Base-by-base conservation (phyloP, 495 filamentous ascomycete species). In the Symbiotaphrina buchneri region DNA sequence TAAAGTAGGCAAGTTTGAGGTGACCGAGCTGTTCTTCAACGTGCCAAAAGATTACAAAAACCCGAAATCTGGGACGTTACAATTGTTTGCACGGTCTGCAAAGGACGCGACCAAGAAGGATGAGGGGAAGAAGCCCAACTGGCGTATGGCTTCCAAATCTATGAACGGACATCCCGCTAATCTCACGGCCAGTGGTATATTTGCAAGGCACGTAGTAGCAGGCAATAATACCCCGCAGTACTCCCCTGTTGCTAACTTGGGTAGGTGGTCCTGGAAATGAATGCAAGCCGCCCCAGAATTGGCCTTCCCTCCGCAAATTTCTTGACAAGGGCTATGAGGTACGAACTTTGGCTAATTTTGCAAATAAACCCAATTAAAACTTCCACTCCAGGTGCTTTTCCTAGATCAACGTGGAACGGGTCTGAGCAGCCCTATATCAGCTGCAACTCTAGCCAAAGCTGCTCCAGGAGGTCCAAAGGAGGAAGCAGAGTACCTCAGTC, bases 391-490 rank as follows among this genome's bases (percentile, higher is more conserved):
- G 54, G 49, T 93, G 17, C 61, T 95, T 6, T 75, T 72, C 34
- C 58, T 95, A 2, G 85, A 95, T 47, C 81, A 90, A 41, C 67
- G 85, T 10, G 85, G 85, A 7, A 91, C 81, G 15, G 85, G 85
- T 2, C 51, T 91, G 22, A 85, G 77, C 47, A 74, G 63, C 2
- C 72, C 83, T 0, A 56, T 95, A 27, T 70, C 78, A 6, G 69
- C 76, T 6, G 58, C 57, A 14, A 75, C 70, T 0, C 56, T 93
- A 2, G 63, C 65, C 20, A 51, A 59, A 7, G 56, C n/a, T n/a
- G n/a, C n/a, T n/a, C n/a, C 72, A 37, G 77, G 78, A 3, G 58
- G 64, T 40, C 59, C 66, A 5, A 45, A 57, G 20, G 48, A 52
- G 10, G 83, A 94, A 48, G 79, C 74, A 18, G 61, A 71, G 31